Evolutionary conservation across 2,329 filamentous ascomycete genomes (phyloP), one percentile per base, ranked within the genome.

Genomic region (Penicillium sp.): DNA sequence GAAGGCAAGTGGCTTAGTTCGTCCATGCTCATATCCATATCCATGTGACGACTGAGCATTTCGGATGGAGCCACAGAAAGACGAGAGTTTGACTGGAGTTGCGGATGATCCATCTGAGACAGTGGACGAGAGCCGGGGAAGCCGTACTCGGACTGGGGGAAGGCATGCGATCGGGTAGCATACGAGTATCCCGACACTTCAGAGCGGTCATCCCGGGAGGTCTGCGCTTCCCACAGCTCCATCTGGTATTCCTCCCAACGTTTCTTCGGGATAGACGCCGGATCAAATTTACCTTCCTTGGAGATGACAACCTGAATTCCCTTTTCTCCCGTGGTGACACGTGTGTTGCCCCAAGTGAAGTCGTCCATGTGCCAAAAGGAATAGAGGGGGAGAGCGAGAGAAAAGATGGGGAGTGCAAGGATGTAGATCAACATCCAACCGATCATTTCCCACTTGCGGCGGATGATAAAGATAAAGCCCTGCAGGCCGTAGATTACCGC

Each of bases 331-430:
- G 85, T 92, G 48, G 98, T 88, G 41, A 98, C 79, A 79, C 92
- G 90, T 27, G 92, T 98, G 68, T 95, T 98, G 68, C 92, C 92
- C 92, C 92, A 98, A 56, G 84, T 85, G 77, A 98, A 98, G 69
- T 98, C 92, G 65, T 98, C 92, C 92, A 96, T 96, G 70, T 95
- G 79, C 92, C 92, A 98, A 77, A 98, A 98, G 33, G 90, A 76
- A 65, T 96, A 96, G 17, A 98, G 70, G 0, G 92, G 92, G 30
- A 98, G 75, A 41, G 77, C 88, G 47, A 94, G 87, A 29, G 85
- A 82, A 74, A 95, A 98, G 48, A 98, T 78, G 0, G 90, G 90
- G 45, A 94, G 84, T 37, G 92, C 90, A 18, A 92, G 47, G 42
- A 98, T 77, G 66, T 98, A 98, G 47, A 98, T 80, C 52, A 98